Evolutionary conservation across 2,329 filamentous ascomycete species (phyloP), one percentile per base, ranked within the genome.

Genomic region (Chaetomium globosum): DNA sequence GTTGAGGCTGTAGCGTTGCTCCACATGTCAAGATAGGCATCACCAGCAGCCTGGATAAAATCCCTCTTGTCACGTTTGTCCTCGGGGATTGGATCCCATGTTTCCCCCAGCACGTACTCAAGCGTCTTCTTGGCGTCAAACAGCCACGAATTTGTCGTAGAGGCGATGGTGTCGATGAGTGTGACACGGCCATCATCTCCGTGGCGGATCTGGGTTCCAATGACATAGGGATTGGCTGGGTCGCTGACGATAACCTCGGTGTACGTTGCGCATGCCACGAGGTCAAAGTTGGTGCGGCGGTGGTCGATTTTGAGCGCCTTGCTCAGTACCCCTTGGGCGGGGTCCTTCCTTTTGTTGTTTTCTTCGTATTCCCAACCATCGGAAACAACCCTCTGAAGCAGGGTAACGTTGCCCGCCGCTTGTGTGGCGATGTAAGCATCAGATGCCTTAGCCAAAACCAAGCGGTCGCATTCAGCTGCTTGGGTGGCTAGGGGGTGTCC

Each of bases 201-300:
- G 66, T 77, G 74, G 9, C 72, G 73, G 61, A 78, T 73, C 69
- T 78, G 77, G 6, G 74, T 74, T 43, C 75, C 77, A 64, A 78
- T 74, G 9, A 78, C 75, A 54, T 75, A 77, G n/a, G 75, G 76
- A 23, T 76, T 73, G 2, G 70, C 65, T 21, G 74, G 70, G 21
- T 67, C 71, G 16, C 74, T 71, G 28, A 71, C 71, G 64, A 78
- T 75, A 61, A 81, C 74, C 68, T 80, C 78, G 23, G 80, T 79
- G 65, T 78, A 78, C 43, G 79, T 78, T 21, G 77, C 74, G 68
- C 77, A 79, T 31, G 66, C 67, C 19, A 70, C 70, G 3, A 72
- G 71, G 70, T 78, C 77, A 63, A 74, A 66, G 64, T 74, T 74
- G 58, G 73, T 77, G 65, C 74, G 74, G 56, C 72, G 72, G 63